phyloP scores from a whole-genome alignment of 805 yeast genomes.

The Starmerella floricola region DNA sequence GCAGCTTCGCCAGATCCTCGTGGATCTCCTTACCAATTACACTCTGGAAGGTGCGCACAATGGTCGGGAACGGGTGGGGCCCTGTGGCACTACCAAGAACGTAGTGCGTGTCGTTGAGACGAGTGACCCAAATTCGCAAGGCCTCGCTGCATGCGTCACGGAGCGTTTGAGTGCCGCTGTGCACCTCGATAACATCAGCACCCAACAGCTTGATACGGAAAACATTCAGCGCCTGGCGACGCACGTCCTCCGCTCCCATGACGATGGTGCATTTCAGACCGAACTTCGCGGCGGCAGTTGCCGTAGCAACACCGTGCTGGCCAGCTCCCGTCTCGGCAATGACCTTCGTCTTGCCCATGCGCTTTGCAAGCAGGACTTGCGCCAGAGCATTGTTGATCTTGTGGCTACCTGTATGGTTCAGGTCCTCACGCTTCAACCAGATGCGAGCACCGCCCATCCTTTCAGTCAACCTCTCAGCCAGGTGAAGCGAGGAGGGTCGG shows the following conservation, averaged over 20 bases:
- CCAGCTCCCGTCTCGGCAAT: conserved; percentile 44
- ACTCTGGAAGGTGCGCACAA: conserved; percentile 96
- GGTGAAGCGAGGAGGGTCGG: conserved; percentile 86
- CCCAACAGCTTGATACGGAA: conserved; percentile 95
- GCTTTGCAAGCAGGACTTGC: conserved; percentile 34
- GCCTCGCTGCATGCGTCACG: conserved; percentile 99
- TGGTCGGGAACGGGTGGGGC: conserved; percentile 97
- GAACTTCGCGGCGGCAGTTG: conserved; percentile 43
- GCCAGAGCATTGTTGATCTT: conserved; percentile 40
- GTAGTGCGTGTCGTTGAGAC: conserved; percentile 77
- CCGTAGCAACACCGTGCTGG: conserved; percentile 42
- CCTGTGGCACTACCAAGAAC: conserved; percentile 98
- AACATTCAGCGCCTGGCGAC: conserved; percentile 96
- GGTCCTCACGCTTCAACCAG: conserved; percentile 96
- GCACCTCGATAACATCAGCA: conserved; percentile 87
- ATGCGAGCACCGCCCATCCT: conserved; percentile 89
- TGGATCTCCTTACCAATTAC: conserved; percentile 93
- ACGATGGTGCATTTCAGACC: conserved; percentile 88
- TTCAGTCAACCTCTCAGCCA: conserved; percentile 80
- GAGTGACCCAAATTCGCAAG: conserved; percentile 86
- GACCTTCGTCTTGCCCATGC: conserved; percentile 36
- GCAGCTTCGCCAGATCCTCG: conserved; percentile 70
- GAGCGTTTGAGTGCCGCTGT: conserved; percentile 87
- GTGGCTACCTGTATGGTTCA: conserved; percentile 39
- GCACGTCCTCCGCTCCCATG: conserved; percentile 99